phyloP scores from a whole-genome alignment of 768 basidiomycete genomes.

The Lentinula detonsa region DNA sequence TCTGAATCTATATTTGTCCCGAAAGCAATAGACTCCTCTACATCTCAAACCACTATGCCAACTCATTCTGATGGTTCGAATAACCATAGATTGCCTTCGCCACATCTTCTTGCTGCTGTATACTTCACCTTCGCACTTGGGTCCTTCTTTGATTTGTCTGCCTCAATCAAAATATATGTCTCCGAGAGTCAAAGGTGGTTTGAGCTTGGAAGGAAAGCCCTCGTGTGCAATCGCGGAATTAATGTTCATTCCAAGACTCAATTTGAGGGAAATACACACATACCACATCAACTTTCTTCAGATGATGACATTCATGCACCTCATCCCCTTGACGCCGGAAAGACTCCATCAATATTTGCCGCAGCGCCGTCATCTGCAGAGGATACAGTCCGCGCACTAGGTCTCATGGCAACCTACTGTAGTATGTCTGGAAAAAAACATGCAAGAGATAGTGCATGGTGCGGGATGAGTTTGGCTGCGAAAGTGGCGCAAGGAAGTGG shows the following conservation, averaged over 20 bases:
- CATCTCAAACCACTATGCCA: neutral
- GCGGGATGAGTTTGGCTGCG: slow-evolving; percentile 47
- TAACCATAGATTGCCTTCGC: slow-evolving; percentile 10
- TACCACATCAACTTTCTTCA: neutral
- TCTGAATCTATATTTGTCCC: neutral
- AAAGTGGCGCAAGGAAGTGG: slow-evolving; percentile 52
- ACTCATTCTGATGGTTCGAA: neutral
- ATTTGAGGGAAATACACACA: neutral
- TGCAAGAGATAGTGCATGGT: slow-evolving; percentile 43
- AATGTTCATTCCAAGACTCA: slow-evolving; percentile 33
- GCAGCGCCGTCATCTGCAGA: neutral
- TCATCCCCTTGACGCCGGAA: neutral
- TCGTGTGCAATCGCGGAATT: slow-evolving; percentile 48
- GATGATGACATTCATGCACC: neutral
- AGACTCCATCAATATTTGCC: neutral
- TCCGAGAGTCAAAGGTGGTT: slow-evolving; percentile 58
- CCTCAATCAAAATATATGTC: slow-evolving; percentile 36
- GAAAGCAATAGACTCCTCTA: neutral
- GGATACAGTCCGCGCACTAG: slow-evolving; percentile 52
- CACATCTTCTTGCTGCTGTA: slow-evolving; percentile 48
- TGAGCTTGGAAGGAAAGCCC: slow-evolving; percentile 47
- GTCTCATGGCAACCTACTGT: slow-evolving; percentile 53
- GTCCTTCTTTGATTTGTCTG: slow-evolving; percentile 47
- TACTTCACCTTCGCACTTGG: slow-evolving; percentile 61
- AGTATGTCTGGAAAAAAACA: slow-evolving; percentile 42